Conservation (phyloP, 1,284 basidiomycete genomes). For the Chiua sp. region DNA sequence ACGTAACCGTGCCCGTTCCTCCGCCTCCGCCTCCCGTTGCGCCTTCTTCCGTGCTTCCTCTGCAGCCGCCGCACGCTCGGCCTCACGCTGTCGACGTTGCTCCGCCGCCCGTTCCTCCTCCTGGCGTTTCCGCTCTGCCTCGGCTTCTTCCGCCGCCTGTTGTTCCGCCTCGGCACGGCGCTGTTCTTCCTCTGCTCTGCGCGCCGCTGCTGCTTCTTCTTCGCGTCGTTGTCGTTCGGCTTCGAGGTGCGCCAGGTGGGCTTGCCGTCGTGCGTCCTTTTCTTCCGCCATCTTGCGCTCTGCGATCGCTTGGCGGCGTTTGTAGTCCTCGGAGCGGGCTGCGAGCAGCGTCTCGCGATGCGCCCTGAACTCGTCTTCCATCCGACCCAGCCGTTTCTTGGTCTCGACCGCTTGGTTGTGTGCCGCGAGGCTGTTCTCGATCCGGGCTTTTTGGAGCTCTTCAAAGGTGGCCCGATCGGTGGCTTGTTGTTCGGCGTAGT, state of each 20-base stretch:
- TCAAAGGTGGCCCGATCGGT: slow-evolving; percentile 79
- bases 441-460: slow-evolving; percentile 61
- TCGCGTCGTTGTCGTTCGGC: slow-evolving; percentile 62
- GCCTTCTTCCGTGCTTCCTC: slow-evolving; percentile 66
- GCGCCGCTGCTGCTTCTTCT: slow-evolving; percentile 43
- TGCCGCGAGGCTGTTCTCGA: slow-evolving; percentile 63
- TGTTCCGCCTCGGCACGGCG: slow-evolving; percentile 57
- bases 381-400: slow-evolving; percentile 79
- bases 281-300: slow-evolving; percentile 83
- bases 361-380: slow-evolving; percentile 78
- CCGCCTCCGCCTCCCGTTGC: slow-evolving; percentile 85
- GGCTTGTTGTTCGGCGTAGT: slow-evolving; percentile 89
- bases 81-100: slow-evolving; percentile 66
- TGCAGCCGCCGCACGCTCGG: slow-evolving; percentile 63
- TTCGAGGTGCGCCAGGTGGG: slow-evolving; percentile 61
- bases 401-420: slow-evolving; percentile 78
- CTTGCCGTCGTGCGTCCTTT: slow-evolving; percentile 75
- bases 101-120: slow-evolving; percentile 63
- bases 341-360: slow-evolving; percentile 65
- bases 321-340: slow-evolving; percentile 76
- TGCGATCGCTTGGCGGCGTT: slow-evolving; percentile 65
- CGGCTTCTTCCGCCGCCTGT: slow-evolving; percentile 60
- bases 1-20: slow-evolving; percentile 50
- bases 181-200: slow-evolving; percentile 60
- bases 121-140: slow-evolving; percentile 60